Evolutionary conservation across 192 early-diverging fungal species (phyloP).

Genomic region (Dissophora globulifera): DNA sequence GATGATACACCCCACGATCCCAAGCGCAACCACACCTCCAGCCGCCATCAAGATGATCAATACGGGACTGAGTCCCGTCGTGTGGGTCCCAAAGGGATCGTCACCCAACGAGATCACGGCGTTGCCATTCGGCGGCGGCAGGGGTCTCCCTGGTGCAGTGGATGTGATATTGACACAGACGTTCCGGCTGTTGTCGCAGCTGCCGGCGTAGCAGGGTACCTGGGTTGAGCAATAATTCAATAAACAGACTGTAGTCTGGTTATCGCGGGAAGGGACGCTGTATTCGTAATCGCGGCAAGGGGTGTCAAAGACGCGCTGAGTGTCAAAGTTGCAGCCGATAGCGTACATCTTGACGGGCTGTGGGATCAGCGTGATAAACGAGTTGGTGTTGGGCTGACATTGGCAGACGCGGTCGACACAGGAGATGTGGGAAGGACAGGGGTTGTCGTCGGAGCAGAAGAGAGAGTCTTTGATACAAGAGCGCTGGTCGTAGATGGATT

Average conservation of each 20-base stretch:
- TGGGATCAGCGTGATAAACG: slow-evolving; percentile 38
- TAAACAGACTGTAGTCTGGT: slow-evolving; percentile 20
- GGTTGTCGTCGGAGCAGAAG: slow-evolving; percentile 51
- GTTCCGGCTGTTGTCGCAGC: slow-evolving; percentile 20
- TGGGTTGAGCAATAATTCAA: slow-evolving; percentile 47
- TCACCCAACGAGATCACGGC: slow-evolving; percentile 26
- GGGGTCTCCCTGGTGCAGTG: background rate
- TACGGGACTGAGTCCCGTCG: slow-evolving; percentile 21
- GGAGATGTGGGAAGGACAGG: slow-evolving; percentile 36
- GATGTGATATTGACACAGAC: slow-evolving; percentile 36
- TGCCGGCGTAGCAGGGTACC: slow-evolving; percentile 43
- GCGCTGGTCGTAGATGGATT: slow-evolving; percentile 37
- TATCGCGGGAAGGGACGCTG: too few relatives aligned
- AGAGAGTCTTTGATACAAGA: slow-evolving; percentile 45
- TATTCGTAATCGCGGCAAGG: slow-evolving; percentile 44
- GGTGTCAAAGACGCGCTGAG: slow-evolving; percentile 3
- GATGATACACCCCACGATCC: slow-evolving; percentile 40
- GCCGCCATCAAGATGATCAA: slow-evolving; percentile 41
- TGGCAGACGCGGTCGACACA: slow-evolving; percentile 51
- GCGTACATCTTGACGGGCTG: slow-evolving; percentile 45
- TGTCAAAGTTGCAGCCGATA: slow-evolving; percentile 47
- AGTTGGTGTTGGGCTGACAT: slow-evolving; percentile 31
- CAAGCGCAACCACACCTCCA: slow-evolving; percentile 22
- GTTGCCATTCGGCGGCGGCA: slow-evolving; percentile 11
- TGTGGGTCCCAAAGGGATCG: slow-evolving; percentile 36